These are phyloP conservation scores for Cylindrotheca closterium DNA, from an alignment of 108 stramenopile genomes.

Conservation along the genomic window DNA sequence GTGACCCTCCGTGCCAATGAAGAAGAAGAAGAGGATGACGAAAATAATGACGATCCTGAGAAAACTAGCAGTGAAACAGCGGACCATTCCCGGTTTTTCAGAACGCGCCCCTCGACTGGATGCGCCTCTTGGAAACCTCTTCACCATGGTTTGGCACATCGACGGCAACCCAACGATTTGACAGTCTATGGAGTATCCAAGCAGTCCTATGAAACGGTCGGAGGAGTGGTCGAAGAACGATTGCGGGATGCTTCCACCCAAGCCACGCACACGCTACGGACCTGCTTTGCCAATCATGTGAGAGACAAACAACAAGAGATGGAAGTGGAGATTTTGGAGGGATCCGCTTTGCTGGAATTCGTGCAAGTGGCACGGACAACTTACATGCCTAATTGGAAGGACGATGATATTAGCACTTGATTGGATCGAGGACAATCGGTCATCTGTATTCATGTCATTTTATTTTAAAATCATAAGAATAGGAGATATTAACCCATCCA, in stretches of 20 bases:
- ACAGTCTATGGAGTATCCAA: slow-evolving; percentile 47
- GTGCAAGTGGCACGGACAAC: slow-evolving; percentile 63
- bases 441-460: too few species aligned
- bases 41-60: too few species aligned
- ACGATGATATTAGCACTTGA: slow-evolving; percentile 44
- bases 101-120: slow-evolving; percentile 3
- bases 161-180: slow-evolving; percentile 2
- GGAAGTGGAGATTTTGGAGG: slow-evolving; percentile 78
- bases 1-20: slow-evolving; percentile 60
- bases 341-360: slow-evolving; percentile 65
- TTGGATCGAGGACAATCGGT: too few species aligned
- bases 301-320: slow-evolving; percentile 52
- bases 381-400: slow-evolving; percentile 73
- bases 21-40: background rate
- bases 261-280: slow-evolving; percentile 63
- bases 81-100: background rate
- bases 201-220: slow-evolving; percentile 39
- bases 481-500: too few species aligned
- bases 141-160: slow-evolving; percentile 29
- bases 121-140: slow-evolving; percentile 27
- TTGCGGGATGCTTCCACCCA: slow-evolving; percentile 75
- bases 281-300: slow-evolving; percentile 57
- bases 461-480: too few species aligned
- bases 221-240: slow-evolving; percentile 62
- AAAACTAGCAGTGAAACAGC: background rate